A percentile compares a stretch with the other conserved stretches of the same genome.
phyloP scores from a whole-genome alignment of 768 basidiomycete species.

The Epithele typhae region DNA sequence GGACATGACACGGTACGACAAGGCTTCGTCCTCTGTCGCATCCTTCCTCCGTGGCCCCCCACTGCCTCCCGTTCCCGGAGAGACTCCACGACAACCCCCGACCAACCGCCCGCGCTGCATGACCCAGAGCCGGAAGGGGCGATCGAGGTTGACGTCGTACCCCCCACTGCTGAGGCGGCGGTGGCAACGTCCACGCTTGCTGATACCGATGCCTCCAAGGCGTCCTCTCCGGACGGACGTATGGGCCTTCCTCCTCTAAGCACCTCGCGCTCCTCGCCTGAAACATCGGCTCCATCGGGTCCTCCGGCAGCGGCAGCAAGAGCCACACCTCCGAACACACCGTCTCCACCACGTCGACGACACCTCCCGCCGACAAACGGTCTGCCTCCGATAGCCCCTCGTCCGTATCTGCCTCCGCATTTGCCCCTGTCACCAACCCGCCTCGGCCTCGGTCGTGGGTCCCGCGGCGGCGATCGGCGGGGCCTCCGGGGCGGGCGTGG shows the following conservation, averaged over 20 bases:
- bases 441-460: too few species aligned
- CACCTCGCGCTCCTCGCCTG: too few species aligned
- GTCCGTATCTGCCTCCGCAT: too few species aligned
- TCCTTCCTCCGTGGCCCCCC: slow-evolving; percentile 42
- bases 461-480: too few species aligned
- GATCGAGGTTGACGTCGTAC: not conserved
- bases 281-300: slow-evolving; percentile 7
- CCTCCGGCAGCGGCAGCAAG: slow-evolving; percentile 10
- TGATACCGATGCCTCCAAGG: too few species aligned
- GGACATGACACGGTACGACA: slow-evolving; percentile 34
- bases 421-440: too few species aligned
- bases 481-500: not conserved
- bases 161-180: not conserved
- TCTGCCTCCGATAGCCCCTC: too few species aligned
- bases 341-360: slow-evolving; percentile 15
- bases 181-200: too few species aligned
- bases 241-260: too few species aligned
- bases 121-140: slow-evolving; percentile 9
- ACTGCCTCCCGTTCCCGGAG: slow-evolving; percentile 24
- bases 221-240: too few species aligned
- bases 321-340: not conserved
- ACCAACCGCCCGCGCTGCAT: slow-evolving; percentile 20
- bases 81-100: slow-evolving; percentile 23
- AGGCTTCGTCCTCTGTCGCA: slow-evolving; percentile 52
- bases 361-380: slow-evolving; percentile 1